Conservation (phyloP, 805 yeast species). For the Candida montana region DNA sequence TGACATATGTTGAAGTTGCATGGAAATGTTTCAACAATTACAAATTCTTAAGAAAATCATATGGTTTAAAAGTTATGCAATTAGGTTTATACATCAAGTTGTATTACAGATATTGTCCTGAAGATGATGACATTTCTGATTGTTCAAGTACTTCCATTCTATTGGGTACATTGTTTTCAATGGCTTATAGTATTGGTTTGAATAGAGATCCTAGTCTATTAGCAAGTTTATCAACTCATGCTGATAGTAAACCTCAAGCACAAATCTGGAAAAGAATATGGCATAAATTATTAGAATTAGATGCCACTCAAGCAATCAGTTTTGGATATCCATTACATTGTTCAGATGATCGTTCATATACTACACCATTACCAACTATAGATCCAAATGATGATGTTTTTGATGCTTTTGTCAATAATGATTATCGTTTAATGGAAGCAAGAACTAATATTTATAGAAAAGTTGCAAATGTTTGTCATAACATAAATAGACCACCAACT, state of each 20-base stretch:
- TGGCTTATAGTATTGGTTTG: conserved; percentile 50
- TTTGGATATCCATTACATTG: conserved; percentile 17
- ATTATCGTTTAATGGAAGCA: conserved; percentile 27
- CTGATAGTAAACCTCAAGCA: conserved; percentile 10
- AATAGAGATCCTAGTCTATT: conserved; percentile 47
- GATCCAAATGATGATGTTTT: conserved; percentile 30
- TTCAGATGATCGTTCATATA: conserved; percentile 16
- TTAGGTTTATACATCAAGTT: conserved; percentile 43
- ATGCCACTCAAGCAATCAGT: conserved; percentile 12
- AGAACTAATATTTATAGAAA: conserved; percentile 28
- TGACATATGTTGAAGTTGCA: conserved; percentile 11
- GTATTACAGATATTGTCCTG: conserved; percentile 46
- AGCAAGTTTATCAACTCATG: conserved; percentile 4
- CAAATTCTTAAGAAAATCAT: conserved; percentile 40
- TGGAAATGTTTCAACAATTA: conserved; percentile 45
- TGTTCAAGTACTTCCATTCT: conserved; percentile 44
- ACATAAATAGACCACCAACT: conserved; percentile 30
- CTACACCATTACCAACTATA: conserved; percentile 25
- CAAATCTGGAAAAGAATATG: conserved; percentile 24
- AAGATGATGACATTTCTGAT: conserved; percentile 51
- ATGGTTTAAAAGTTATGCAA: conserved; percentile 44
- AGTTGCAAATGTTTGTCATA: conserved; percentile 28
- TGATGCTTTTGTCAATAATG: conserved; percentile 33
- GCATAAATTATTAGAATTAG: conserved; percentile 23
- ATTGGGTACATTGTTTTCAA: conserved; percentile 44